Percentiles rank a stretch among this genome's conserved stretches.
These are phyloP conservation scores for Fonsecaea pedrosoi DNA, from an alignment of 2,329 filamentous ascomycete species.

Conservation along the genomic window DNA sequence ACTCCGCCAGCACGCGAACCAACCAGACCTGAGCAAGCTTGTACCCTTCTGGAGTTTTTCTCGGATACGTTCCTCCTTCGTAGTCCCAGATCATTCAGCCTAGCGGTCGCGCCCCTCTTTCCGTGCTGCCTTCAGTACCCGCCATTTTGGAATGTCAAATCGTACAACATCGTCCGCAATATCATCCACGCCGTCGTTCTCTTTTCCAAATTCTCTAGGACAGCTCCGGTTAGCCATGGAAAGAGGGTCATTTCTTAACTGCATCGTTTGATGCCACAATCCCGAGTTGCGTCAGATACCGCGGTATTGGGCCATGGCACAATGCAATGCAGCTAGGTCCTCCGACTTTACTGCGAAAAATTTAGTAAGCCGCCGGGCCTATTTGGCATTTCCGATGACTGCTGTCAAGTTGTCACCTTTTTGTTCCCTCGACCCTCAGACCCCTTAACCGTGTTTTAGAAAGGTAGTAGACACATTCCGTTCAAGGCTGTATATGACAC, in stretches of 20 bases:
- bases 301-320: not conserved
- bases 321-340: not conserved
- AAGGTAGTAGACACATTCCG: not conserved
- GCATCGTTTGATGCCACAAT: not conserved
- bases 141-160: not conserved
- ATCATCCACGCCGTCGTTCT: not conserved
- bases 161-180: not conserved
- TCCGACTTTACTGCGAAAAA: constrained; percentile 7
- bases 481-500: not conserved
- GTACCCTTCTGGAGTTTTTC: not conserved
- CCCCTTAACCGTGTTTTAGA: not conserved
- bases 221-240: not conserved
- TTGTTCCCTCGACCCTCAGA: not conserved
- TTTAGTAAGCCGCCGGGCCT: not conserved
- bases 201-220: not conserved
- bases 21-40: not conserved
- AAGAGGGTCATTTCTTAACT: not conserved
- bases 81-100: constrained; percentile 1
- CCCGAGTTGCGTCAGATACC: not conserved
- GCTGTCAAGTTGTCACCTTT: not conserved
- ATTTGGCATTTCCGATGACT: not conserved
- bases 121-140: not conserved
- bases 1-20: not conserved
- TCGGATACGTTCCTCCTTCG: not conserved
- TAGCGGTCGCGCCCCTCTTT: not conserved